Evolutionary conservation across 2,329 filamentous ascomycete genomes (phyloP).

Genomic region (Penicillium sp.): DNA sequence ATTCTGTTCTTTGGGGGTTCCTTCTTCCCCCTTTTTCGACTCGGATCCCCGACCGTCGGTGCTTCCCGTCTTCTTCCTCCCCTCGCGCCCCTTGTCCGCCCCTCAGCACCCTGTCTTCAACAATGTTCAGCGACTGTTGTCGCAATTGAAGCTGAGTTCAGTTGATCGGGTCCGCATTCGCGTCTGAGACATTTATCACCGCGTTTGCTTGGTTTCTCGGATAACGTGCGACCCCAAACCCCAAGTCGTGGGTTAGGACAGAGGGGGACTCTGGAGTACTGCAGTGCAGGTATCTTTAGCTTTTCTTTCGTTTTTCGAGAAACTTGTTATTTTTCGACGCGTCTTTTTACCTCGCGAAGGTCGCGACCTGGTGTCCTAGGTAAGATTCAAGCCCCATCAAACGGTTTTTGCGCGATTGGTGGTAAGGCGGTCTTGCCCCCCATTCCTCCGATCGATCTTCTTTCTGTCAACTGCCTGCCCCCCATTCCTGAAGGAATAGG

Average conservation of each 20-base stretch:
- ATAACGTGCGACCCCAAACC: slow-evolving; percentile 25
- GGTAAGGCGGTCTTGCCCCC: slow-evolving; percentile 15
- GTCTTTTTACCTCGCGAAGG: slow-evolving; percentile 12
- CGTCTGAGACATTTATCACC: slow-evolving; percentile 24
- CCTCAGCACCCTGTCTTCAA: slow-evolving; percentile 24
- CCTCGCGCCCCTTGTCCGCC: slow-evolving; percentile 32
- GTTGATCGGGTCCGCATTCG: slow-evolving; percentile 21
- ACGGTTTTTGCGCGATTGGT: slow-evolving; percentile 17
- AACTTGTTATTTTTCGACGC: slow-evolving; percentile 18
- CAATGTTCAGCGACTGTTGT: slow-evolving; percentile 19
- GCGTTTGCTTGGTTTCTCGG: slow-evolving; percentile 25
- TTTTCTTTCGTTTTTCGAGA: slow-evolving; percentile 17
- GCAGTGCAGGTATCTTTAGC: slow-evolving; percentile 33
- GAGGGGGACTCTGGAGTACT: slow-evolving; percentile 25
- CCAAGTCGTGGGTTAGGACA: slow-evolving; percentile 23
- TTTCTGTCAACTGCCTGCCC: slow-evolving; percentile 15
- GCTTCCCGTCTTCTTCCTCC: slow-evolving; percentile 21
- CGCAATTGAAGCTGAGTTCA: slow-evolving; percentile 18
- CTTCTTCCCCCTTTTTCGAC: slow-evolving; percentile 15
- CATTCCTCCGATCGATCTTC: slow-evolving; percentile 29
- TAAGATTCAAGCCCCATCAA: slow-evolving; percentile 7
- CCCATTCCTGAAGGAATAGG: slow-evolving; percentile 11
- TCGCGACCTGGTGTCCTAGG: slow-evolving; percentile 24
- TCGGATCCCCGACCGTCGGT: slow-evolving; percentile 18
- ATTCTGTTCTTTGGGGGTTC: slow-evolving; percentile 5